Evolutionary conservation across 2,329 filamentous ascomycete species (phyloP), one percentile per base, ranked within the genome.

Genomic region (Graphilbum sp.): DNA sequence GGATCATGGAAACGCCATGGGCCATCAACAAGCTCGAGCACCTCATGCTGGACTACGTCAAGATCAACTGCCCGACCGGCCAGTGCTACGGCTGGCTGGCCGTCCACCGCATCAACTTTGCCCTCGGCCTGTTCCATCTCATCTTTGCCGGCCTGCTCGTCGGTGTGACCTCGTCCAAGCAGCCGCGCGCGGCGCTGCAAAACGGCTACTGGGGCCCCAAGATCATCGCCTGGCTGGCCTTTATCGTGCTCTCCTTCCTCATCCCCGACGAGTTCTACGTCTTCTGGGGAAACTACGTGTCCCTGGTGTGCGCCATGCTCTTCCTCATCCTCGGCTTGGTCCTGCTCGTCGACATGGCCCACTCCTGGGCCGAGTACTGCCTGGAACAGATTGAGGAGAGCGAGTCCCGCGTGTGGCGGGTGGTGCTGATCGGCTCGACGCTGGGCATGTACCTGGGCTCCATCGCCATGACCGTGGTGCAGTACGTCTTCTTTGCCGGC

Each of bases 131-230:
- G 38, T 94, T 98, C 63, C 90, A 98, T 59, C 67, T 92, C 34
- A 68, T 94, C 45, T 74, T 96, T 49, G 86, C 84, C 5, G 63
- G 85, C 35, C 68, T 95, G 43, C 70, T 98, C 33, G 67, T 96
- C 39, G 90, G 90, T 37, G 86, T 98, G 37, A 75, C 73, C 38
- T 85, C 77, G 35, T 90, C 87, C 19, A 90, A 83, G 57, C 82
- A 93, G 55, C 80, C 81, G 33, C 79, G 90, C 46, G 87, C 90
- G 2, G 72, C 75, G 16, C 71, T 98, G 38, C 90, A 98, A 55
- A 98, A 98, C 61, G 90, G 88, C n/a, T 98, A 85, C 60, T 98
- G 90, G 90, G 90, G 87, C 2, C 90, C 90, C 34, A 98, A 98
- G 63, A 70, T 98, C 41, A 73, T 95, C 43, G 74, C 77, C 37